These are phyloP conservation scores for Botrytis fabae DNA, from an alignment of 2,329 filamentous ascomycete genomes.

Conservation along the genomic window DNA sequence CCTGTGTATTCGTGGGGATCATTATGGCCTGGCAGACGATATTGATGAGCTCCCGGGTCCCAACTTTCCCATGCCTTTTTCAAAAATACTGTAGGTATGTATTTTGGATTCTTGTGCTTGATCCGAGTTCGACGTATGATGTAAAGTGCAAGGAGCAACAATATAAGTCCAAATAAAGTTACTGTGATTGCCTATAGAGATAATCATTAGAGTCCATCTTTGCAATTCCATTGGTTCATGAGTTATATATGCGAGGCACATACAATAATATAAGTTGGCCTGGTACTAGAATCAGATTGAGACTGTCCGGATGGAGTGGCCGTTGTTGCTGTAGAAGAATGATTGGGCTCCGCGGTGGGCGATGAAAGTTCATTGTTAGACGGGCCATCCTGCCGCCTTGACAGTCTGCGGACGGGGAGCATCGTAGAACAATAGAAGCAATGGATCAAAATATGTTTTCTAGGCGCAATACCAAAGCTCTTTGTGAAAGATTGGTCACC, in stretches of 20 bases:
- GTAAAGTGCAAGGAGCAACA: slow-evolving; percentile 29
- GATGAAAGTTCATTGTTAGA: slow-evolving; percentile 14
- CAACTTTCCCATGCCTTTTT: slow-evolving; percentile 54
- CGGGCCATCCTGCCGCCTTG: slow-evolving; percentile 20
- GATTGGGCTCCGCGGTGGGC: slow-evolving; percentile 1
- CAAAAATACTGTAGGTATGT: slow-evolving; percentile 51
- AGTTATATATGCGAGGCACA: slow-evolving; percentile 1
- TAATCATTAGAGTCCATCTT: not conserved
- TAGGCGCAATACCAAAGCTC: slow-evolving; percentile 12
- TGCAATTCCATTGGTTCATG: not conserved
- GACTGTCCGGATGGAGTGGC: not conserved
- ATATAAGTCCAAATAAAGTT: slow-evolving; percentile 29
- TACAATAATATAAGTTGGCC: slow-evolving; percentile 21
- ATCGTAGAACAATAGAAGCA: slow-evolving; percentile 20
- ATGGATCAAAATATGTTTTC: slow-evolving; percentile 4
- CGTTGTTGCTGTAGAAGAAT: slow-evolving; percentile 1
- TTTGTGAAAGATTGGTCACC: slow-evolving; percentile 19
- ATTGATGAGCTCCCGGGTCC: slow-evolving; percentile 40
- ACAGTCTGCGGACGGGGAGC: slow-evolving; percentile 6
- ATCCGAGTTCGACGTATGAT: slow-evolving; percentile 45
- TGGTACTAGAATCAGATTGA: slow-evolving; percentile 4
- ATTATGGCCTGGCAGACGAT: slow-evolving; percentile 38
- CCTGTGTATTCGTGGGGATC: slow-evolving; percentile 45
- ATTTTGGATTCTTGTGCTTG: slow-evolving; percentile 50
- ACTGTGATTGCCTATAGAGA: slow-evolving; percentile 24